phyloP scores from a whole-genome alignment of 2,329 filamentous ascomycete genomes.

The Fusarium sp. region DNA sequence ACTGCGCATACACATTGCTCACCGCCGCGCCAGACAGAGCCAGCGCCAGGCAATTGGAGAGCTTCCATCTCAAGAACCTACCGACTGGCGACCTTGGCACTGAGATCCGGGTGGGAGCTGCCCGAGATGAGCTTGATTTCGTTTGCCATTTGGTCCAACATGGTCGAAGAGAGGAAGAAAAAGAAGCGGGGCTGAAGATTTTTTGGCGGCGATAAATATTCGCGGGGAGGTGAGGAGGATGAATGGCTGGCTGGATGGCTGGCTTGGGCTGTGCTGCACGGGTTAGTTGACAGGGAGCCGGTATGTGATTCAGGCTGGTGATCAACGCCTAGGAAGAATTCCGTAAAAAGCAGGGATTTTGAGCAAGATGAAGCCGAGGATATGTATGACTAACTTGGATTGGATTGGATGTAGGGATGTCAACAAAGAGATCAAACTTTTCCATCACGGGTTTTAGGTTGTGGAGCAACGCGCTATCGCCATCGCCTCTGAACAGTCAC shows the following conservation, averaged over 20 bases:
- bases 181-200: conserved; percentile 44
- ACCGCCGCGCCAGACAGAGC: neutral
- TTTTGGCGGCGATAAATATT: conserved; percentile 43
- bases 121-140: conserved; percentile 66
- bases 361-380: neutral
- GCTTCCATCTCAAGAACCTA: conserved; percentile 45
- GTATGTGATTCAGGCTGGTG: conserved; percentile 38
- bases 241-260: neutral
- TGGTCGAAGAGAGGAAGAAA: conserved; percentile 43
- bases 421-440: conserved; percentile 40
- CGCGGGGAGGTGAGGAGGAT: conserved; percentile 15
- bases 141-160: conserved; percentile 62
- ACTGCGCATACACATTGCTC: conserved; percentile 15
- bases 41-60: neutral
- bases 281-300: conserved; percentile 10
- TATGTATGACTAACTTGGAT: conserved; percentile 32
- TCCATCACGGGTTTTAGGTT: conserved; percentile 38
- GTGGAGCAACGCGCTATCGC: conserved; percentile 37
- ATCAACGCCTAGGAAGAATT: conserved; percentile 23
- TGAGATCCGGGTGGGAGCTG: conserved; percentile 62
- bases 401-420: conserved; percentile 8
- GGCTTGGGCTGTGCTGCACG: conserved; percentile 1
- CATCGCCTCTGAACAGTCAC: conserved; percentile 18
- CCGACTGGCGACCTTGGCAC: conserved; percentile 59
- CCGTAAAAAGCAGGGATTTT: conserved; percentile 3